Evolutionary conservation across 257 asterid species (phyloP), one percentile per base, ranked within the genome.

Genomic region (Cynanchum wilfordii): DNA sequence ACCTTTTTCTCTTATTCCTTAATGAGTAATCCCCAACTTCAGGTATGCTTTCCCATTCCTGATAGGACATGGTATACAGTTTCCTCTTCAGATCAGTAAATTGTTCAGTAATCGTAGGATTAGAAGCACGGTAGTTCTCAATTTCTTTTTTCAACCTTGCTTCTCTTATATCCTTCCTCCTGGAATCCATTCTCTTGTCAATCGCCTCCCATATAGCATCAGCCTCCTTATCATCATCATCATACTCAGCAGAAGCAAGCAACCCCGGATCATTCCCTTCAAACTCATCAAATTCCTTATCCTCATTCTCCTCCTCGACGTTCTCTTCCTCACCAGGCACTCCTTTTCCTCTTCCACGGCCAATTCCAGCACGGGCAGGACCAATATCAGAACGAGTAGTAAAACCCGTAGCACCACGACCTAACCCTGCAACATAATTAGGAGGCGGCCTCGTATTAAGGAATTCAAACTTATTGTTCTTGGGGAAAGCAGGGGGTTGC

Each of bases 391-490:
- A 93, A 15, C 96, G 97, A 51, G 98, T 93, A 0, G 98, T 93
- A 84, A 93, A 93, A 0, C 98, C 97, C 8, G 96, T 93, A 45
- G 98, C 98, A 27, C 97, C 98, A 86, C 98, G 98, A 13, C 98
- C 98, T 42, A 93, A 73, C 11, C 98, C 97, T 33, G 94, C 96
- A 7, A 93, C 96, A 69, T 91, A 93, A 85, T 91, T 91, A 15
- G 94, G 80, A 10, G 96, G 96, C 2, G 93, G 96, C 51, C 78
- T 85, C 17, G 92, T 74, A 79, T 73, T 80, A 16, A 90, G 90
- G 74, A 90, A 89, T 0, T 90, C 97, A 0, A 86, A 79, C 51
- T 87, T 77, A 16, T 45, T 65, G 20, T 58, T 71, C 79, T 83
- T 90, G 8, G 93, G 86, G 2, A 82, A 82, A 2, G 75, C 89